phyloP scores from a whole-genome alignment of 139 green algal genomes.

The Astrephomene gubernaculifera region DNA sequence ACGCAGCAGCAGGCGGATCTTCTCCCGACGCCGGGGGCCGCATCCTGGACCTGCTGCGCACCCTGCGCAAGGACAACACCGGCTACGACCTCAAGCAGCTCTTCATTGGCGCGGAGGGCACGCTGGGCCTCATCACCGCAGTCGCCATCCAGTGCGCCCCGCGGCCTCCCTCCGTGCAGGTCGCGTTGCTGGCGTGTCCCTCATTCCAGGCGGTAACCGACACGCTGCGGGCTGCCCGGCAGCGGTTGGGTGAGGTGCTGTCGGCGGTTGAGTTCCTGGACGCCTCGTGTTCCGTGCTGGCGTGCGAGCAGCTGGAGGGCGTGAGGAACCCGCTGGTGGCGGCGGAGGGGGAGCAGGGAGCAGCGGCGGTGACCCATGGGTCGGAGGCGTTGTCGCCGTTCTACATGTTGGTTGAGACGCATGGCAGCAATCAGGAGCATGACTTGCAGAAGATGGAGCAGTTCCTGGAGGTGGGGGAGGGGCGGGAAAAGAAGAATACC shows the following conservation, averaged over 20 bases:
- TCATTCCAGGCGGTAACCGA: constrained; percentile 74
- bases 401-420: constrained; percentile 95
- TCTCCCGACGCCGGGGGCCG: background rate
- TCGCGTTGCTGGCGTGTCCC: constrained; percentile 77
- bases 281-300: constrained; percentile 70
- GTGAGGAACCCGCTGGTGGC: constrained; percentile 72
- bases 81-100: constrained; percentile 99
- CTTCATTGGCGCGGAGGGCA: constrained; percentile 98
- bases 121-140: constrained; percentile 89
- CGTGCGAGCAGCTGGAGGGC: constrained; percentile 60
- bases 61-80: constrained; percentile 97
- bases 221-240: constrained; percentile 72
- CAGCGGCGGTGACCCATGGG: background rate
- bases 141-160: constrained; percentile 86
- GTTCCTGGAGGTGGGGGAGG: constrained; percentile 77
- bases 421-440: constrained; percentile 79
- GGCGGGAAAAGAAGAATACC: background rate
- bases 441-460: constrained; percentile 84
- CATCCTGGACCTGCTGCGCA: constrained; percentile 88
- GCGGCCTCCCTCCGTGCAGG: constrained; percentile 74
- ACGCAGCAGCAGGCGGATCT: too few species aligned
- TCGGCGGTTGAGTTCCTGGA: constrained; percentile 97
- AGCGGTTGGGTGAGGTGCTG: constrained; percentile 86
- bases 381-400: constrained; percentile 65
- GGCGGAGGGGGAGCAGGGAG: background rate